These are phyloP conservation scores for Talaromyces funiculosus DNA, from an alignment of 2,329 filamentous ascomycete genomes.

Conservation along the genomic window DNA sequence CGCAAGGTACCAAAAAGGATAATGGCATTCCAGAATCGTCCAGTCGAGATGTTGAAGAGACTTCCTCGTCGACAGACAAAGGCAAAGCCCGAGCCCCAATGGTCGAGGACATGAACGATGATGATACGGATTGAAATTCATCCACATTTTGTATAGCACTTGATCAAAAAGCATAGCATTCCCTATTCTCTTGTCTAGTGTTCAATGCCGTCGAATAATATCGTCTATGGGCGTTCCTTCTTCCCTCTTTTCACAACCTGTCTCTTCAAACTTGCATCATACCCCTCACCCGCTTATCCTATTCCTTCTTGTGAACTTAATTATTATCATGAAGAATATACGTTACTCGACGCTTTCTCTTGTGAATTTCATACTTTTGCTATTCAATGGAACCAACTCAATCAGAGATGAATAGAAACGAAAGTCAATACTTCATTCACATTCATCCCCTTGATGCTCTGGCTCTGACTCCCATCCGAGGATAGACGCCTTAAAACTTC, in stretches of 20 bases:
- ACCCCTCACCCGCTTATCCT: not conserved
- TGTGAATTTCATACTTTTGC: not conserved
- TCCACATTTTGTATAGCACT: not conserved
- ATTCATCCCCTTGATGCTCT: too few relatives aligned
- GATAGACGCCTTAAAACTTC: too few relatives aligned
- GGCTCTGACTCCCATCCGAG: too few relatives aligned
- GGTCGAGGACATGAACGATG: conserved; percentile 32
- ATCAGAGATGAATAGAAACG: not conserved
- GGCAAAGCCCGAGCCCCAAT: conserved; percentile 31
- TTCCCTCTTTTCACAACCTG: not conserved
- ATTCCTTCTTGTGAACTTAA: not conserved
- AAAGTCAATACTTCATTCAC: too few relatives aligned
- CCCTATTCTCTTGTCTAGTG: not conserved
- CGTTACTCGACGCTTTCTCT: not conserved
- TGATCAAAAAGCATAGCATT: not conserved
- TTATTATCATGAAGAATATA: conserved; percentile 1
- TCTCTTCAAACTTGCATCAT: not conserved
- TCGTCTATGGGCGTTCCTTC: not conserved
- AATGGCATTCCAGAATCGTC: conserved; percentile 17
- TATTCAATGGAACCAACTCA: not conserved
- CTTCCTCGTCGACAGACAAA: conserved; percentile 22
- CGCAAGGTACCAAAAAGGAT: conserved; percentile 27
- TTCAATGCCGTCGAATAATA: too few relatives aligned
- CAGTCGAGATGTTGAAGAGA: not conserved
- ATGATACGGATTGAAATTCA: conserved; percentile 8